Evolutionary conservation across 345 rosid genomes (phyloP).

Genomic region (Xanthoceras sorbifolium): DNA sequence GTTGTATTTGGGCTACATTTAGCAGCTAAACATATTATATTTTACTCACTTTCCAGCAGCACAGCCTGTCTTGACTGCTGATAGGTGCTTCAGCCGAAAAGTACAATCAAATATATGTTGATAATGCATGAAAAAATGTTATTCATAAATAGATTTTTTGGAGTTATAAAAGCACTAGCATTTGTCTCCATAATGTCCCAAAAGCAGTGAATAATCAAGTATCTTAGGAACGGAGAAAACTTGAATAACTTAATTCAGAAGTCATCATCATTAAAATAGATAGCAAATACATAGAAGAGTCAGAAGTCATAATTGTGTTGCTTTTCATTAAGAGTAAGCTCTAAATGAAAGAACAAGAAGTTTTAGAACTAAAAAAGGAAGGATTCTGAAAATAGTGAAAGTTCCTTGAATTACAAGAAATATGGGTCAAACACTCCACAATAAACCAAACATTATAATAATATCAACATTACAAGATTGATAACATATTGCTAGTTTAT

Average conservation of each 20-base stretch:
- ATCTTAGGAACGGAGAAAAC: slow-evolving; percentile 1
- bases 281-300: not conserved
- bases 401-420: not conserved
- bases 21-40: not conserved
- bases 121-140: not conserved
- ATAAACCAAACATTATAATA: not conserved
- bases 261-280: slow-evolving; percentile 16
- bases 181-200: not conserved
- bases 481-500: not conserved
- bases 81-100: not conserved
- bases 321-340: not conserved
- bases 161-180: not conserved
- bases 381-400: not conserved
- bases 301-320: not conserved
- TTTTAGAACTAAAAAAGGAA: not conserved
- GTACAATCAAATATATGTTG: not conserved
- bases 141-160: not conserved
- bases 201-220: not conserved
- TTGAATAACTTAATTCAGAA: slow-evolving; percentile 15
- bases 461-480: not conserved
- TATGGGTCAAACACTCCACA: not conserved
- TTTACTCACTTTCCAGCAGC: not conserved
- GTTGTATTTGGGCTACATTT: not conserved
- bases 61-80: not conserved
- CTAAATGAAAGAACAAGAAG: not conserved